Evolutionary conservation across 2,329 filamentous ascomycete genomes (phyloP), one percentile per base, ranked within the genome.

Genomic region (Cladophialophora immunda): DNA sequence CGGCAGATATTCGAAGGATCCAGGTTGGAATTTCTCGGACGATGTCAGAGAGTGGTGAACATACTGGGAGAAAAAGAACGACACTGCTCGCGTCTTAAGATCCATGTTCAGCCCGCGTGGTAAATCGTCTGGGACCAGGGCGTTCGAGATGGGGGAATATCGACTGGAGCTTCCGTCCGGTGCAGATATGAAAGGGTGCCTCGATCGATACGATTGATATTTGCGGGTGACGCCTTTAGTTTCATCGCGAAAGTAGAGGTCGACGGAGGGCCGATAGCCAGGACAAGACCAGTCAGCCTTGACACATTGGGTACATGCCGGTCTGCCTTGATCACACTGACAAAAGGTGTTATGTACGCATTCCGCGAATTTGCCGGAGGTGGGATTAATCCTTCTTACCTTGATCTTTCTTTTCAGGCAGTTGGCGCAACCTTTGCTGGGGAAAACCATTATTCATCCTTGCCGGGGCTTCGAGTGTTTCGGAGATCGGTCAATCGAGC

Each of bases 51-150:
- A 29, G n/a, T 32, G 53, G 29, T 55, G 53, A 0, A 34, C 53
- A 55, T 55, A 55, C 27, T 55, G 53, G n/a, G 27, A 55, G 13
- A 55, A 55, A n/a, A 55, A 55, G 53, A 55, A 55, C 27, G 30
- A 55, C 2, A 55, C 53, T 55, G 53, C 53, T 19, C 53, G 53
- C 27, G 53, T 55, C 53, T 32, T 19, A 13, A 55, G 15, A 29
- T 55, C 30, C 17, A 55, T 55, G 15, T 55, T 11, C 27, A 55
- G 53, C n/a, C 27, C 4, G 17, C 29, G 7, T 4, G 53, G 30
- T 34, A 9, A 55, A 6, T 8, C n/a, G 53, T 55, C 53, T 55
- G 53, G 30, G n/a, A 15, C 17, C 17, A 3, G 13, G 53, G 5
- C 15, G 9, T 55, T 55, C 53, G 53, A 55, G 8, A 5, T 19